Base-by-base conservation (phyloP, 2,329 filamentous ascomycete genomes). In the Colletotrichum phormii region DNA sequence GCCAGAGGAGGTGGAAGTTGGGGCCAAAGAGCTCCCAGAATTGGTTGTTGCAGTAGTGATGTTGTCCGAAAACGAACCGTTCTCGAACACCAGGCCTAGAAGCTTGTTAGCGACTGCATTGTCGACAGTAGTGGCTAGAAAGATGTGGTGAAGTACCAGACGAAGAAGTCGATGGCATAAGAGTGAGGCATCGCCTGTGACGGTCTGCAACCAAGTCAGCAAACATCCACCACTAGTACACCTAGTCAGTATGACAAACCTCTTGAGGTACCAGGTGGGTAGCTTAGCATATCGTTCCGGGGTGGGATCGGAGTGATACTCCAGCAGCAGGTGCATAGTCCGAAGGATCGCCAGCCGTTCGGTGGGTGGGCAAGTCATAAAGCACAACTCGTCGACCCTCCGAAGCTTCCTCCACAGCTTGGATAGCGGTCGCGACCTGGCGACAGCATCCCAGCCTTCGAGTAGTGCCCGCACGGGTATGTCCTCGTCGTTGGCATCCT, bases 101-200 rank as follows among this genome's bases (percentile, higher is more conserved):
- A 5, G 26, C 8, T 11, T 22, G 29, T 70, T 29, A 73, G 24
- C 5, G 9, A 18, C 31, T 46, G 18, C 12, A 8, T 1, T n/a
- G 18, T 24, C 3, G 37, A 18, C 3, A 22, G n/a, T 8, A 4
- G 2, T 9, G 11, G 5, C 15, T 2, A 9, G 26, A 24, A 5
- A n/a, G 13, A 5, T 1, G 22, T 3, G 1, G 9, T 13, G 1
- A 60, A 75, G 18, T 75, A 79, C 79, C 79, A 80, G 29, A 79
- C 78, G 4, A 80, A 79, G 49, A 78, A 80, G 70, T 80, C 79
- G 9, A 80, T 80, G 1, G 77, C 79, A 29, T 78, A 78, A 0
- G 79, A 77, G 9, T 80, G 79, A 1, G 79, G 74, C 1, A 80
- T 42, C 0, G 70, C 60, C 64, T 80, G 78, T 8, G 79, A 80